Percentiles rank a stretch among this genome's conserved stretches.
Evolutionary conservation across 2,329 filamentous ascomycete genomes (phyloP).

Genomic region (Neopestalotiopsis sp.): DNA sequence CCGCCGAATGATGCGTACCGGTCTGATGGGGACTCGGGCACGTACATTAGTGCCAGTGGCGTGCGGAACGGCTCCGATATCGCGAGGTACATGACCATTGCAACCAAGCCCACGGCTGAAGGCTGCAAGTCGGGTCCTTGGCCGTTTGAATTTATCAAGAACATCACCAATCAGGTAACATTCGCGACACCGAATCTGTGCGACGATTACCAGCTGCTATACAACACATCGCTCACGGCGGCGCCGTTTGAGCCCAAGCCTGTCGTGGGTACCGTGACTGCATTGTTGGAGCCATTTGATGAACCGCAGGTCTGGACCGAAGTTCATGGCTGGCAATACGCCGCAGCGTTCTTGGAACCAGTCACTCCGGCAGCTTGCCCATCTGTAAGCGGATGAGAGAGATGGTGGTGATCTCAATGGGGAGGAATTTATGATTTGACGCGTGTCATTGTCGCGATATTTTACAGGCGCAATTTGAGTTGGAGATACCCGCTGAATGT

Average conservation of each 20-base stretch:
- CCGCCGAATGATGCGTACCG: conserved; percentile 55
- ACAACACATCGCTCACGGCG: conserved; percentile 48
- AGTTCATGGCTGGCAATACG: conserved; percentile 30
- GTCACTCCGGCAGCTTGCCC: conserved; percentile 5
- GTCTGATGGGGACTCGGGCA: conserved; percentile 30
- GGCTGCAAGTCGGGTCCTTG: conserved; percentile 31
- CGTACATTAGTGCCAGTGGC: conserved; percentile 6
- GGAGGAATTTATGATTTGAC: not conserved
- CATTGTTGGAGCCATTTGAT: conserved; percentile 32
- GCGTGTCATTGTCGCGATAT: not conserved
- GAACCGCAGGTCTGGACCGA: conserved; percentile 20
- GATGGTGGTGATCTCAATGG: not conserved
- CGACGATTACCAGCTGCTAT: conserved; percentile 49
- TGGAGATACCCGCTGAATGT: not conserved
- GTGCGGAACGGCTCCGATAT: not conserved
- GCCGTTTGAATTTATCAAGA: conserved; percentile 49
- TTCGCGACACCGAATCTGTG: conserved; percentile 47
- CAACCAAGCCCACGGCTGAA: conserved; percentile 24
- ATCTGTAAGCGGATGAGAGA: not conserved
- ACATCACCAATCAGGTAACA: conserved; percentile 59
- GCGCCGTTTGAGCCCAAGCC: conserved; percentile 31
- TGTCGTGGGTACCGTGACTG: conserved; percentile 29
- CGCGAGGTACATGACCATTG: conserved; percentile 32
- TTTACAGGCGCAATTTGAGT: not conserved
- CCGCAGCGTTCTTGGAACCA: conserved; percentile 32